These are phyloP conservation scores for Lolium perenne DNA, from an alignment of 176 grass and related monocot species.

Conservation along the genomic window DNA sequence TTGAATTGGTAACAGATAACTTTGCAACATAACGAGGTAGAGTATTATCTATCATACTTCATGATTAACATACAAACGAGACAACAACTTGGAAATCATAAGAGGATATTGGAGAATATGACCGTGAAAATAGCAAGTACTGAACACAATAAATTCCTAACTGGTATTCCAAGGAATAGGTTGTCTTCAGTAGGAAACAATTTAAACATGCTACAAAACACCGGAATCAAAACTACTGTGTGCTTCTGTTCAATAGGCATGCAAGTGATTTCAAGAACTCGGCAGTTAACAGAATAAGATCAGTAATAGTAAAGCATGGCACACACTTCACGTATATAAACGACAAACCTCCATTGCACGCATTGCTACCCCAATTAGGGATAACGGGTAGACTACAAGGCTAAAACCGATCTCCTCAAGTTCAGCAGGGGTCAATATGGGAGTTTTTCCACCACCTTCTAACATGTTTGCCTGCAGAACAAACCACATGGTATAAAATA, in stretches of 20 bases:
- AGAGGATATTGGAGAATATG: not conserved
- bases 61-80: not conserved
- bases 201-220: not conserved
- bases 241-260: slow-evolving; percentile 16
- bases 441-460: slow-evolving; percentile 97
- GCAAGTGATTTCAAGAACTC: not conserved
- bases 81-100: not conserved
- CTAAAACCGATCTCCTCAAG: slow-evolving; percentile 84
- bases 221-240: not conserved
- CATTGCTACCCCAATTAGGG: slow-evolving; percentile 92
- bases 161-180: too few relatives aligned
- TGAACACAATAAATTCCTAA: not conserved
- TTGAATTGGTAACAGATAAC: not conserved
- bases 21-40: not conserved
- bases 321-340: slow-evolving; percentile 26
- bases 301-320: slow-evolving; percentile 3
- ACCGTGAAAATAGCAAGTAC: not conserved
- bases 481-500: slow-evolving; percentile 20
- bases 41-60: not conserved
- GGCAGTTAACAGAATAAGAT: not conserved
- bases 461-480: slow-evolving; percentile 89
- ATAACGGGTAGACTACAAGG: slow-evolving; percentile 79
- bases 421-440: slow-evolving; percentile 84
- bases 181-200: not conserved
- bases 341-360: slow-evolving; percentile 87